Evolutionary conservation across 192 early-diverging fungal genomes (phyloP).

Genomic region (Gaertneriomyces sp.): DNA sequence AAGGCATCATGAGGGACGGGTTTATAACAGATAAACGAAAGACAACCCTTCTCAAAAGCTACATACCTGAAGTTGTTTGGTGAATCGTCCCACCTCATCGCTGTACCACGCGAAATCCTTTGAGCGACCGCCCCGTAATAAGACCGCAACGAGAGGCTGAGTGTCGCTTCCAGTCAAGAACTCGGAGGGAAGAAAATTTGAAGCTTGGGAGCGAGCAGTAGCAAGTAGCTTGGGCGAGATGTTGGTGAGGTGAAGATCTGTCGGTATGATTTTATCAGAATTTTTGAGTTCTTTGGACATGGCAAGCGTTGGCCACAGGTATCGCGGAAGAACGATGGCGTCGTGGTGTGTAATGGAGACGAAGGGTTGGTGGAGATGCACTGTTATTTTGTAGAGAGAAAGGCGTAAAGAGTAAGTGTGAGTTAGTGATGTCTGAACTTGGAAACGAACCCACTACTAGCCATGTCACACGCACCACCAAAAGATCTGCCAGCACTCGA

Average conservation of each 20-base stretch:
- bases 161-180: neutral
- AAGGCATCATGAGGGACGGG: neutral
- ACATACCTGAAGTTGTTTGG: constrained; percentile 18
- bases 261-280: constrained; percentile 1
- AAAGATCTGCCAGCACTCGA: neutral
- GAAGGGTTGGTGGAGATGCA: constrained; percentile 18
- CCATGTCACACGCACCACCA: neutral
- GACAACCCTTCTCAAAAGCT: neutral
- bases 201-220: no score
- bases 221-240: no score
- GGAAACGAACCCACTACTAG: neutral
- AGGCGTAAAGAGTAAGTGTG: no score
- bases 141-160: constrained; percentile 10
- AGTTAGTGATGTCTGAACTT: neutral
- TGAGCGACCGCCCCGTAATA: constrained; percentile 1
- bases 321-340: constrained; percentile 11
- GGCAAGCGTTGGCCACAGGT: constrained; percentile 24
- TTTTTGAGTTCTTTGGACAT: constrained; percentile 2
- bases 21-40: neutral
- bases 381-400: no score
- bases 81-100: constrained; percentile 13
- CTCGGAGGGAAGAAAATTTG: no score
- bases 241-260: neutral
- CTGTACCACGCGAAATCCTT: constrained; percentile 18
- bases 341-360: constrained; percentile 18